Conservation (phyloP, 108 stramenopile species). For the Cylindrotheca closterium region DNA sequence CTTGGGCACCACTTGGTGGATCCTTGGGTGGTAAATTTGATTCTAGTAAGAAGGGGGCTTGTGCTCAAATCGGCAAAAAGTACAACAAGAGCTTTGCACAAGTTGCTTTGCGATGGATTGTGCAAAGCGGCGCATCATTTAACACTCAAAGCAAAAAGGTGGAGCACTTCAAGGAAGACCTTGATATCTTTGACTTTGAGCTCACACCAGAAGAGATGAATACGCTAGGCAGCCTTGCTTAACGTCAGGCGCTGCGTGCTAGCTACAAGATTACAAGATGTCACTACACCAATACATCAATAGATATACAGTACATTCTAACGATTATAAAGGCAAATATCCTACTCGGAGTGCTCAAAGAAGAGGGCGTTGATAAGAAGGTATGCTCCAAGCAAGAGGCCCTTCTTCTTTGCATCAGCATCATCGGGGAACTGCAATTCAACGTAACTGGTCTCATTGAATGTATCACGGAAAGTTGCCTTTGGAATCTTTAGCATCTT, state of each 20-base stretch:
- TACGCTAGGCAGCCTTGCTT: slow-evolving; percentile 27
- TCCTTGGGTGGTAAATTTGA: slow-evolving; percentile 43
- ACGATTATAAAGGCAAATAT: too few species aligned
- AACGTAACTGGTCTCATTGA: slow-evolving; percentile 34
- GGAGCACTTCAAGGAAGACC: slow-evolving; percentile 67
- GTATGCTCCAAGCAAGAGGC: slow-evolving; percentile 55
- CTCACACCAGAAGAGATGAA: slow-evolving; percentile 68
- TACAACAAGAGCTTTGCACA: slow-evolving; percentile 75
- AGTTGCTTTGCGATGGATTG: slow-evolving; percentile 76
- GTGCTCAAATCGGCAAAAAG: slow-evolving; percentile 60
- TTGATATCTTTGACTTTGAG: slow-evolving; percentile 76
- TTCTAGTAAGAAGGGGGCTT: slow-evolving; percentile 37
- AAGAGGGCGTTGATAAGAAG: slow-evolving; percentile 67
- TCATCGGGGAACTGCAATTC: slow-evolving; percentile 52
- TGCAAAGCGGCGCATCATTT: slow-evolving; percentile 69
- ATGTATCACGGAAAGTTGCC: slow-evolving; percentile 23
- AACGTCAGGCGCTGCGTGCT: not conserved
- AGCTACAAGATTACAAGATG: not conserved
- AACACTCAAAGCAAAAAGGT: slow-evolving; percentile 61
- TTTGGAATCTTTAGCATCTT: slow-evolving; percentile 42
- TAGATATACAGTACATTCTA: too few species aligned
- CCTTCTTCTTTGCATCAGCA: slow-evolving; percentile 61
- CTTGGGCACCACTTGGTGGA: slow-evolving; percentile 69
- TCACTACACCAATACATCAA: too few species aligned
- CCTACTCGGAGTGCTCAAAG: slow-evolving; percentile 54